phyloP scores from a whole-genome alignment of 345 rosid genomes.

The Brassica juncea region DNA sequence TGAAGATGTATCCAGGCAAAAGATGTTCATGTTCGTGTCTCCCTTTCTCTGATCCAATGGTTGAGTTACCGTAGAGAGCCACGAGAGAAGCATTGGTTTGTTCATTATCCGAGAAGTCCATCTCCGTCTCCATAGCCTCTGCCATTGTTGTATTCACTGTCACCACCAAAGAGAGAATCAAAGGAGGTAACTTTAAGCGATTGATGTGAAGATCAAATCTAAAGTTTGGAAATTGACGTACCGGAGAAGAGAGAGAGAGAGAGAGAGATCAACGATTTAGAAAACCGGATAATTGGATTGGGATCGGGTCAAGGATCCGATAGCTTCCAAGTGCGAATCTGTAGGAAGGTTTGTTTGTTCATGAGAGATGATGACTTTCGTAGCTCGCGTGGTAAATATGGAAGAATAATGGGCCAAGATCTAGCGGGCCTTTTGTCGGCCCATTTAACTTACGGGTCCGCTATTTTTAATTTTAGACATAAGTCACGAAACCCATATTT shows the following conservation, averaged over 20 bases:
- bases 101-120: slow-evolving; percentile 38
- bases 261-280: too few relatives aligned
- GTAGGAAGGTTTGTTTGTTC: too few relatives aligned
- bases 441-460: not conserved
- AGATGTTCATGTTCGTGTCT: not conserved
- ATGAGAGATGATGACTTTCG: not conserved
- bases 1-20: slow-evolving; percentile 53
- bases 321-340: too few relatives aligned
- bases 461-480: too few relatives aligned
- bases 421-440: not conserved
- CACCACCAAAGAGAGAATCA: too few relatives aligned
- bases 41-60: not conserved
- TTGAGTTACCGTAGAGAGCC: not conserved
- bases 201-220: not conserved
- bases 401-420: not conserved
- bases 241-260: too few relatives aligned
- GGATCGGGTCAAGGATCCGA: too few relatives aligned
- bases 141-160: not conserved
- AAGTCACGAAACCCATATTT: too few relatives aligned
- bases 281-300: too few relatives aligned
- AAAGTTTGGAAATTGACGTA: too few relatives aligned
- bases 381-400: too few relatives aligned
- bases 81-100: slow-evolving; percentile 3
- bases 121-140: slow-evolving; percentile 38
- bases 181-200: not conserved